Conservation (phyloP, 164 flowering plant species). For the Liquidambar formosana region DNA sequence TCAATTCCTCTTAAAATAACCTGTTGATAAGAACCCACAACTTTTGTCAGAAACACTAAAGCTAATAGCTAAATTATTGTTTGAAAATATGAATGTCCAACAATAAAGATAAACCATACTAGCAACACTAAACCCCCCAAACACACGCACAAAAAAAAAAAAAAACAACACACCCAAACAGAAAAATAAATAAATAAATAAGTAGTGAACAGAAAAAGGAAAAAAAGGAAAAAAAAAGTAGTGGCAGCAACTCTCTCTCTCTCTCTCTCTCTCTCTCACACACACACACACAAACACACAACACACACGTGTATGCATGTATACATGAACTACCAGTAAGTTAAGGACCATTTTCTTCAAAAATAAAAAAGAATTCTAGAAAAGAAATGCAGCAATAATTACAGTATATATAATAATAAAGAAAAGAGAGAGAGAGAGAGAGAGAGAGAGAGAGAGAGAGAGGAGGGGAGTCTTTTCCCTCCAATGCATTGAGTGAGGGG, state of each 20-base stretch:
- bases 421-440: neutral
- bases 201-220: too few species aligned
- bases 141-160: too few species aligned
- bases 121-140: too few species aligned
- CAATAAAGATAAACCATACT: neutral
- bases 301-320: too few species aligned
- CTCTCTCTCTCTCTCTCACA: neutral
- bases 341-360: neutral
- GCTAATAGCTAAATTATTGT: slow-evolving; percentile 10
- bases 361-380: slow-evolving; percentile 14
- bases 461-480: slow-evolving; percentile 17
- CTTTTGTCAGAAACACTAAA: slow-evolving; percentile 38
- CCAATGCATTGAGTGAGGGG: slow-evolving; percentile 20
- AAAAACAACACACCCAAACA: too few species aligned
- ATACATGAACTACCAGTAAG: neutral
- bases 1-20: slow-evolving; percentile 17
- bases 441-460: neutral
- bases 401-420: slow-evolving; percentile 13
- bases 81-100: slow-evolving; percentile 6
- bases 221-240: too few species aligned
- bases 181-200: too few species aligned
- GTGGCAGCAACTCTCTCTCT: neutral
- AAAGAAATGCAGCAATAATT: slow-evolving; percentile 30
- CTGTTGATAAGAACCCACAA: slow-evolving; percentile 18
- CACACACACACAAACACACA: too few species aligned